These are phyloP conservation scores for Liquidambar formosana DNA, from an alignment of 164 flowering plant genomes.

Conservation along the genomic window DNA sequence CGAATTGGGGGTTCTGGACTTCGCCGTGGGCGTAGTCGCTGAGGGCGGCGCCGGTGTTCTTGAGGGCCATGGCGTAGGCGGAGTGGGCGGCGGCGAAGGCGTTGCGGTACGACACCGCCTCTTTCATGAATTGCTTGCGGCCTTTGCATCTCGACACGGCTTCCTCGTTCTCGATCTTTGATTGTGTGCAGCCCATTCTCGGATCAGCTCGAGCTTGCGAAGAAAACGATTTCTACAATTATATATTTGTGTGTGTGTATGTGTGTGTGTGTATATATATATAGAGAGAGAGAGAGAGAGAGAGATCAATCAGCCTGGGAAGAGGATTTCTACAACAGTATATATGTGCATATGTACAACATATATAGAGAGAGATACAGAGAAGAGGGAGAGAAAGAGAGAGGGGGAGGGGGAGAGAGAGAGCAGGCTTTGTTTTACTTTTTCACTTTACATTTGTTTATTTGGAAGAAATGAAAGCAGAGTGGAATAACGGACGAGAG, in stretches of 20 bases:
- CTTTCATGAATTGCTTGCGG: conserved; percentile 62
- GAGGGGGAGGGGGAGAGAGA: too few relatives aligned
- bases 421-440: too few relatives aligned
- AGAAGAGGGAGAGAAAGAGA: too few relatives aligned
- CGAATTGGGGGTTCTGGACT: conserved; percentile 10
- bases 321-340: too few relatives aligned
- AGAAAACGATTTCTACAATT: too few relatives aligned
- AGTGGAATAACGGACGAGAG: not conserved
- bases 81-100: conserved; percentile 74
- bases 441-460: not conserved
- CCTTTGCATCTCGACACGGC: conserved; percentile 79
- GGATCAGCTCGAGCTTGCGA: too few relatives aligned
- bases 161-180: conserved; percentile 89
- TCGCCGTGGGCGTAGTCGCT: conserved; percentile 75
- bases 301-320: too few relatives aligned
- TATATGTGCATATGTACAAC: too few relatives aligned
- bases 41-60: conserved; percentile 79
- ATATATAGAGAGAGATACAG: too few relatives aligned
- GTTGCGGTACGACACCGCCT: conserved; percentile 62
- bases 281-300: too few relatives aligned
- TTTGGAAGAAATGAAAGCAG: not conserved
- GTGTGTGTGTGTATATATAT: too few relatives aligned
- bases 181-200: conserved; percentile 84
- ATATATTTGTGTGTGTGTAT: too few relatives aligned
- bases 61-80: conserved; percentile 50